Conservation (phyloP, 2,329 filamentous ascomycete genomes). For the Ceratocystis variospora region DNA sequence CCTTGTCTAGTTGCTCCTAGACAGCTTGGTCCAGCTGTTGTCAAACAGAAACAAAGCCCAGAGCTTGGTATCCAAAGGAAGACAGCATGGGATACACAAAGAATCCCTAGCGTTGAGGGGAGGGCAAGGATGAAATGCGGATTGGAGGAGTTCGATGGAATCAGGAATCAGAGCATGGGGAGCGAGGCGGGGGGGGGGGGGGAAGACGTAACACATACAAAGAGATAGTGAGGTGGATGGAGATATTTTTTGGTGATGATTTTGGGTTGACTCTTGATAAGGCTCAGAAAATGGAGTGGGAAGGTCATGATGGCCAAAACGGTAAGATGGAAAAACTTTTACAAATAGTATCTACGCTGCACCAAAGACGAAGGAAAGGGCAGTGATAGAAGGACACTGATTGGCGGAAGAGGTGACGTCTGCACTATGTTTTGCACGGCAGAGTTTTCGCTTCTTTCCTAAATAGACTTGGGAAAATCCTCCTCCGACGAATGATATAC, state of each 20-base stretch:
- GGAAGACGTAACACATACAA: conserved; percentile 4
- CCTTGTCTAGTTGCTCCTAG: not conserved
- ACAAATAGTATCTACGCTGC: not conserved
- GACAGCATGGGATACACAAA: conserved; percentile 4
- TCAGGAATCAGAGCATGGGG: conserved; percentile 5
- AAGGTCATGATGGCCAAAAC: not conserved
- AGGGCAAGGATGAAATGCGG: not conserved
- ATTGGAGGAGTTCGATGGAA: conserved; percentile 4
- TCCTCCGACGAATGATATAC: not conserved
- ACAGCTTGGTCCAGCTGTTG: not conserved
- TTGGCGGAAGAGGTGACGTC: not conserved
- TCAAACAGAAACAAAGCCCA: not conserved
- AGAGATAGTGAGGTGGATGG: not conserved
- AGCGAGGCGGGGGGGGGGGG: not conserved
- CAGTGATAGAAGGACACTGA: not conserved
- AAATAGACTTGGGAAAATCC: not conserved
- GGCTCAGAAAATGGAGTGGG: not conserved
- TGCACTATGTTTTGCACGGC: not conserved
- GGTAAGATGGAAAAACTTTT: not conserved
- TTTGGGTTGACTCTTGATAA: not conserved
- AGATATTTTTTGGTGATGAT: not conserved
- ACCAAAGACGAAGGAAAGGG: not conserved
- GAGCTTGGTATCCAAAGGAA: not conserved
- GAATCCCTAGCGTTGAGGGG: not conserved
- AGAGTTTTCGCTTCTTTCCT: conserved; percentile 7